Evolutionary conservation across 2,329 filamentous ascomycete species (phyloP).

Genomic region (Beauveria sp.): DNA sequence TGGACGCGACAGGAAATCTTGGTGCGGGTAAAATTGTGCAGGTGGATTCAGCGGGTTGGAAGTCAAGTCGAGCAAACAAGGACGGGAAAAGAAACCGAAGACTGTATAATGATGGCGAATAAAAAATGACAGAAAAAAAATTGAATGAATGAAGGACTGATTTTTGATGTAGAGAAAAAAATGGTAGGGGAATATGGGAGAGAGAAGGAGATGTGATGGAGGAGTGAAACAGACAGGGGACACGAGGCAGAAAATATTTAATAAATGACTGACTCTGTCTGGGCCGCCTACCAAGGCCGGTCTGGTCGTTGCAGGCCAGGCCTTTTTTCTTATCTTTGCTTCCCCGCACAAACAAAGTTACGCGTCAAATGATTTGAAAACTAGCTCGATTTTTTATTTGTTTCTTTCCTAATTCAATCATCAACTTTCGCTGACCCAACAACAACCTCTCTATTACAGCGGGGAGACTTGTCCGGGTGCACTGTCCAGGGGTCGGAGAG

Average conservation of each 20-base stretch:
- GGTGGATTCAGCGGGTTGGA: no score
- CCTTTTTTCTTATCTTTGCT: background rate
- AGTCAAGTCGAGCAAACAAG: no score
- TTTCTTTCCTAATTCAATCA: conserved; percentile 2
- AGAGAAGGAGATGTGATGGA: background rate
- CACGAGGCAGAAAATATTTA: background rate
- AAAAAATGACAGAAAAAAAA: background rate
- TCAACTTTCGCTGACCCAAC: conserved; percentile 2
- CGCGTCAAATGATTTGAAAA: background rate
- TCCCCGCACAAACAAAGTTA: background rate
- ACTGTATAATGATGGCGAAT: background rate
- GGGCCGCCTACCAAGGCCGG: background rate
- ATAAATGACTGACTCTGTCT: background rate
- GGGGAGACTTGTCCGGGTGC: background rate
- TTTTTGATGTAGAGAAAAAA: background rate
- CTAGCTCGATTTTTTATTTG: background rate
- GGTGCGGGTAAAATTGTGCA: no score
- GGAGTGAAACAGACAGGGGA: conserved; percentile 4
- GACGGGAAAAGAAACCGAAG: background rate
- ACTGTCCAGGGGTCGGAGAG: background rate
- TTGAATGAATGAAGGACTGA: no score
- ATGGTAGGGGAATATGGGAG: background rate
- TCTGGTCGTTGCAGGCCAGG: background rate
- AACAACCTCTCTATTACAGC: background rate
- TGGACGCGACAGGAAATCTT: no score